Percentiles rank a stretch among this genome's conserved stretches.
phyloP scores from a whole-genome alignment of 2,329 filamentous ascomycete species.

The Cordyceps pruinosa region DNA sequence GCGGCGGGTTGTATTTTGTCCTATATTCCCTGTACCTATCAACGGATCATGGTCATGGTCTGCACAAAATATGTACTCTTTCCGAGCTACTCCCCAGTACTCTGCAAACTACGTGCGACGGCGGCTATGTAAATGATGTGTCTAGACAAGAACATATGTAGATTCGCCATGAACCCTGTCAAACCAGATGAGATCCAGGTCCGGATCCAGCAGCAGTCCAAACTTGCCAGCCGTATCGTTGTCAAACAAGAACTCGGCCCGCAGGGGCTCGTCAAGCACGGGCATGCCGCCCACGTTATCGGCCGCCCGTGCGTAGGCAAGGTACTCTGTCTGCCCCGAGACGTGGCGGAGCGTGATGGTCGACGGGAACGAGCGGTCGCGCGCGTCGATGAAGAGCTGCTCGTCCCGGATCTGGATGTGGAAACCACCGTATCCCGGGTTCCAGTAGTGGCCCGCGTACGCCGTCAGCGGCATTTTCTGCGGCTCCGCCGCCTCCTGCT shows the following conservation, averaged over 20 bases:
- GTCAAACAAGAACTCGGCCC: constrained; percentile 1
- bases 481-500: not conserved
- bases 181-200: constrained; percentile 1
- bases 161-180: constrained; percentile 2
- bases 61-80: not conserved
- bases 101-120: not conserved
- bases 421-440: constrained; percentile 4
- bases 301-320: not conserved
- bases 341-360: constrained; percentile 1
- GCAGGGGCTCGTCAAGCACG: not conserved
- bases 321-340: constrained; percentile 2
- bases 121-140: no score
- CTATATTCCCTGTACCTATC: constrained; percentile 1
- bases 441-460: constrained; percentile 5
- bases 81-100: not conserved
- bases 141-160: not conserved
- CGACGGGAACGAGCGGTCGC: not conserved
- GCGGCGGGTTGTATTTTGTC: not conserved
- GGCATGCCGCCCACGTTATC: not conserved
- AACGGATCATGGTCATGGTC: not conserved
- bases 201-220: not conserved
- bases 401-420: constrained; percentile 1
- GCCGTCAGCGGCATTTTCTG: constrained; percentile 2
- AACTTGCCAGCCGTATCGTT: constrained; percentile 2
- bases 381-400: constrained; percentile 6